Percentiles rank a stretch among this genome's conserved stretches.
Evolutionary conservation across 306 rosid genomes (phyloP).

Genomic region (Biancaea sappan): DNA sequence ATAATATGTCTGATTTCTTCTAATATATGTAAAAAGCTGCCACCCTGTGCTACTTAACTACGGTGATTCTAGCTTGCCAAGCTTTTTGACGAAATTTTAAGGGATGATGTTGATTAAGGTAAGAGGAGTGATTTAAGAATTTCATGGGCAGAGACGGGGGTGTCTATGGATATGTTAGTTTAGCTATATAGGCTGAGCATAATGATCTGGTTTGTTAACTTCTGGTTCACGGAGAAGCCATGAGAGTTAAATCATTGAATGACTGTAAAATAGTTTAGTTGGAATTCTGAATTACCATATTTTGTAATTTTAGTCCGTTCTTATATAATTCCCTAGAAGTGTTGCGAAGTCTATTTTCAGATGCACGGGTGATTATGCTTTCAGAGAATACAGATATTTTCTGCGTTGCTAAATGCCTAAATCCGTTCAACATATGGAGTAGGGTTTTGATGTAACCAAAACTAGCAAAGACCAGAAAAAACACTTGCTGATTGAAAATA

Average conservation of each 20-base stretch:
- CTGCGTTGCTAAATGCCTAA: too few relatives aligned
- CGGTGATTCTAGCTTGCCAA: constrained; percentile 13
- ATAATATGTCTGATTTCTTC: constrained; percentile 1
- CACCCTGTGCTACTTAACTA: background rate
- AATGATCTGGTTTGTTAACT: constrained; percentile 28
- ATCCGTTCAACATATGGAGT: too few relatives aligned
- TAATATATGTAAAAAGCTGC: constrained; percentile 9
- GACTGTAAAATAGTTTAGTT: constrained; percentile 30
- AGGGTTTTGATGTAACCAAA: too few relatives aligned
- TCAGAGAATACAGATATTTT: background rate
- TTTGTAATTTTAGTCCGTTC: constrained; percentile 7
- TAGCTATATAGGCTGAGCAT: constrained; percentile 14
- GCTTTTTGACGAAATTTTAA: constrained; percentile 28
- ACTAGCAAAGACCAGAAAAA: too few relatives aligned
- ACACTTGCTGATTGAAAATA: too few relatives aligned
- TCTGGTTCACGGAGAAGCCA: constrained; percentile 15
- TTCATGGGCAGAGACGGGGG: constrained; percentile 2
- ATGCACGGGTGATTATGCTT: background rate
- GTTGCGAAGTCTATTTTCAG: background rate
- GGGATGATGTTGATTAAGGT: constrained; percentile 1
- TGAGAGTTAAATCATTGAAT: constrained; percentile 1
- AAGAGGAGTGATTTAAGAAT: constrained; percentile 8
- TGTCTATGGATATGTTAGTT: too few relatives aligned
- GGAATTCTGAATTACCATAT: constrained; percentile 22
- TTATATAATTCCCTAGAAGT: background rate